These are phyloP conservation scores for Juncus effusus DNA, from an alignment of 176 grass and related monocot species.

Conservation along the genomic window DNA sequence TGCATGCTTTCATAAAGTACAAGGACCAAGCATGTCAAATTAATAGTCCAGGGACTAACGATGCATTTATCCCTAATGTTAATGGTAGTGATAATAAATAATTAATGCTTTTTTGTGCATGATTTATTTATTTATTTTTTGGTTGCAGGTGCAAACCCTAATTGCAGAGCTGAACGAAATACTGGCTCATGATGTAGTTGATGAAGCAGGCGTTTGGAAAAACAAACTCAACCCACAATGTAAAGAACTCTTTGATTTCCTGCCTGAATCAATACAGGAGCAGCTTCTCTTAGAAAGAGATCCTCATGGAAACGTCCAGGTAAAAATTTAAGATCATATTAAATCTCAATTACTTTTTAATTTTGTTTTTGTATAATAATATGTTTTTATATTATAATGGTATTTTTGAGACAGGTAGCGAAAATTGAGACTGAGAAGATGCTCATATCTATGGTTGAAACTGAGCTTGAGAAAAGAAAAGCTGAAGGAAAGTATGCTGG, in stretches of 20 bases:
- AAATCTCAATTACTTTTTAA: background rate
- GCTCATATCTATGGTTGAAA: slow-evolving; percentile 98
- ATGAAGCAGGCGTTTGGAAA: slow-evolving; percentile 85
- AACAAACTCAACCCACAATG: slow-evolving; percentile 67
- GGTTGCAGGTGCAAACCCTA: slow-evolving; percentile 80
- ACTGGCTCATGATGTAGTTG: slow-evolving; percentile 85
- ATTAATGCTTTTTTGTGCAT: background rate
- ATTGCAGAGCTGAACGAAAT: slow-evolving; percentile 96
- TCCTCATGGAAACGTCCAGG: slow-evolving; percentile 98
- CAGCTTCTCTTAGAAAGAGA: slow-evolving; percentile 98
- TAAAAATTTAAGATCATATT: slow-evolving; percentile 16
- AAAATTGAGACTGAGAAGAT: slow-evolving; percentile 99
- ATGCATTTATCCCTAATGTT: too few relatives aligned
- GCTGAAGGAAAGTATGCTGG: slow-evolving; percentile 60
- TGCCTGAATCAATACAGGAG: slow-evolving; percentile 85
- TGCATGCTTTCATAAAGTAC: background rate
- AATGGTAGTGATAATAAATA: background rate
- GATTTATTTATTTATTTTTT: slow-evolving; percentile 1
- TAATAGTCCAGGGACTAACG: too few relatives aligned
- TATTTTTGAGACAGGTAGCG: slow-evolving; percentile 53
- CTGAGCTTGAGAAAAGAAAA: slow-evolving; percentile 91
- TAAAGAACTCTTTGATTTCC: slow-evolving; percentile 66
- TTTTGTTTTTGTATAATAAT: background rate
- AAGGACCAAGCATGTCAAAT: too few relatives aligned
- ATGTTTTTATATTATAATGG: background rate